Base-by-base conservation (phyloP, 1,284 basidiomycete genomes). In the Vanrija pseudolonga region DNA sequence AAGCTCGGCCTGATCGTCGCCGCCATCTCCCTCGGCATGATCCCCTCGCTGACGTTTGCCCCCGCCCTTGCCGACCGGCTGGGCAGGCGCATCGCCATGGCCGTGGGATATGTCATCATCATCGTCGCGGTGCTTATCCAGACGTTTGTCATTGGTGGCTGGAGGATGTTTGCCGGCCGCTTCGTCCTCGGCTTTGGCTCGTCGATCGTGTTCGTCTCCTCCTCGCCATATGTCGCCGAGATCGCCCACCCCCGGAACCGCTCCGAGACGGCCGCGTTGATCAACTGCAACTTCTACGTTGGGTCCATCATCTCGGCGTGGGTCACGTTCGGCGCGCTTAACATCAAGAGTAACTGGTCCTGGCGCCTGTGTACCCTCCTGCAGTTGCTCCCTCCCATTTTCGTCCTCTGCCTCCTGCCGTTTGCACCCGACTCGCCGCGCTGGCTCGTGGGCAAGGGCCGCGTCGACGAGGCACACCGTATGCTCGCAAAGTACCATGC, bases 401-500 rank as follows among this genome's bases (percentile, higher is more conserved):
- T 38, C 14, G 45, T 44, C 7, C 26, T 52, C 19, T 38, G 11
- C 8, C 28, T 48, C 1, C 23, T 55, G n/a, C 50, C 59, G 50
- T 43, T 53, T 39, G 43, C 37, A 9, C 59, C 56, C 0, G 53
- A 56, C 1, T 23, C 68, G 28, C 62, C 65, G 17, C 23, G 43
- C 11, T 50, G 41, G 32, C 43, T 50, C 37, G 38, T 61, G 6
- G 45, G 68, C 36, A 51, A 56, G 28, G 49, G 50, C 8, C 47
- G 56, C 37, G 52, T 61, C 18, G 66, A 68, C 12, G 57, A 71
- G 12, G 73, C 74, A 2, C 53, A 60, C 20, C 7, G 19, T 45
- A 60, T 65, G 47, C 67, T 65, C 47, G 72, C 53, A 24, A 64
- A 49, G 47, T 69, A 65, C 44, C 67, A 68, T 43, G 63, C 63